A percentile compares a stretch with the other conserved stretches of the same genome.
phyloP scores from a whole-genome alignment of 164 flowering plant genomes.

The Akebia trifoliata region DNA sequence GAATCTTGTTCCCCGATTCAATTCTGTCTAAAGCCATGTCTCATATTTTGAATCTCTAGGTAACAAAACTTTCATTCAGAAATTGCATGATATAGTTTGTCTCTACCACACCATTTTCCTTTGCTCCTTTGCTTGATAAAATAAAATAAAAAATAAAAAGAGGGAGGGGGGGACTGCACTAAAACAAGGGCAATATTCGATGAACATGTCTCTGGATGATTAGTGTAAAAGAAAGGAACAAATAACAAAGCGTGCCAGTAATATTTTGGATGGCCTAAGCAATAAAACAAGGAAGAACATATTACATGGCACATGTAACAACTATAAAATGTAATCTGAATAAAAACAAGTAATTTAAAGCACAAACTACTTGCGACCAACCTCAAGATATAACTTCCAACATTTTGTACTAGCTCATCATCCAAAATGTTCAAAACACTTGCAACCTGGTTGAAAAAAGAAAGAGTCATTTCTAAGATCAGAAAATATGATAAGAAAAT shows the following conservation, averaged over 20 bases:
- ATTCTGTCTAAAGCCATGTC: no score
- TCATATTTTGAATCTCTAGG: no score
- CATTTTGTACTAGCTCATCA: conserved; percentile 51
- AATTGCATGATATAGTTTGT: no score
- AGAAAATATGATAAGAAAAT: conserved; percentile 1
- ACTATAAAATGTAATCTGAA: background rate
- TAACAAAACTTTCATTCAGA: no score
- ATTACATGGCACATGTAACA: background rate
- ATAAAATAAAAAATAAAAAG: no score
- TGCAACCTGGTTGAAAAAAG: conserved; percentile 56
- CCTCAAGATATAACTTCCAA: conserved; percentile 84
- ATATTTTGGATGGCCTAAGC: background rate
- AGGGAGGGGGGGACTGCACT: no score
- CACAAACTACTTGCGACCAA: conserved; percentile 19
- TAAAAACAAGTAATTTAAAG: background rate
- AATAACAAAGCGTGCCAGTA: background rate
- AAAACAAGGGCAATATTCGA: no score
- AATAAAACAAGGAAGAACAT: background rate
- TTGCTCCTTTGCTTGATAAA: no score
- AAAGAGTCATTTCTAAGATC: conserved; percentile 1
- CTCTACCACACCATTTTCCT: no score
- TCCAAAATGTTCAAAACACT: conserved; percentile 84
- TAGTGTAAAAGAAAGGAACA: background rate
- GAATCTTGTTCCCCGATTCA: no score
- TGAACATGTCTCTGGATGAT: background rate